These are phyloP conservation scores for Imleria badia DNA, from an alignment of 768 basidiomycete genomes.

Conservation along the genomic window DNA sequence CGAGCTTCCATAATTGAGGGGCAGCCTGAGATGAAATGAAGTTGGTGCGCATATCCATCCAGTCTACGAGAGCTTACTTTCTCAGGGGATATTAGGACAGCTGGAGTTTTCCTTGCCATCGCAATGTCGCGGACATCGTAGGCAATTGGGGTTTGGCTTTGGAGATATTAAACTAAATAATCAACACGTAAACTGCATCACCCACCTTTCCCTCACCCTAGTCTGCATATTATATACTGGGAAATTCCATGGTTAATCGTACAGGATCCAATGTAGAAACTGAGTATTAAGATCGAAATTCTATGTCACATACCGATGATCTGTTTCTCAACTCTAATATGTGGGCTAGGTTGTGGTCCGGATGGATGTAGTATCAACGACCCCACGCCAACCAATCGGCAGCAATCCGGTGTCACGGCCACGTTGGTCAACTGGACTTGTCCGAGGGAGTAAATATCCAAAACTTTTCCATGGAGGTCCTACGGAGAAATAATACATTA, in stretches of 20 bases:
- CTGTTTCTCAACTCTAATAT: constrained; percentile 51
- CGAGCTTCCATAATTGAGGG: constrained; percentile 78
- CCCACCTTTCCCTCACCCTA: constrained; percentile 45
- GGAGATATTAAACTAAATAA: constrained; percentile 12
- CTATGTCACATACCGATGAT: constrained; percentile 43
- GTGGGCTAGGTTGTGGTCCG: constrained; percentile 46
- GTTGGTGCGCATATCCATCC: constrained; percentile 3
- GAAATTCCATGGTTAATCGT: constrained; percentile 1
- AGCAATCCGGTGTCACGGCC: constrained; percentile 46
- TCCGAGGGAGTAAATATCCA: constrained; percentile 44
- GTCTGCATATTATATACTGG: constrained; percentile 50
- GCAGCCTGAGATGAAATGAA: constrained; percentile 47
- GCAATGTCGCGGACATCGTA: constrained; percentile 56
- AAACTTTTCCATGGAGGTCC: constrained; percentile 47
- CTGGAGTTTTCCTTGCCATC: constrained; percentile 44
- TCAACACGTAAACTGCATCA: background rate
- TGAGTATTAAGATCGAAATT: no score
- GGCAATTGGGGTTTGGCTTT: constrained; percentile 53
- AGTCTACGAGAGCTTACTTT: constrained; percentile 21
- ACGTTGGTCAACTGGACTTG: constrained; percentile 50
- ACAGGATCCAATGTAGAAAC: background rate
- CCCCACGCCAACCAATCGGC: constrained; percentile 49
- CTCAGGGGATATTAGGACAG: constrained; percentile 42
- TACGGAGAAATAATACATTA: constrained; percentile 24
- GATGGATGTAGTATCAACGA: constrained; percentile 42